phyloP scores from a whole-genome alignment of 352 stramenopile genomes.

The Globisporangium takayamanum region DNA sequence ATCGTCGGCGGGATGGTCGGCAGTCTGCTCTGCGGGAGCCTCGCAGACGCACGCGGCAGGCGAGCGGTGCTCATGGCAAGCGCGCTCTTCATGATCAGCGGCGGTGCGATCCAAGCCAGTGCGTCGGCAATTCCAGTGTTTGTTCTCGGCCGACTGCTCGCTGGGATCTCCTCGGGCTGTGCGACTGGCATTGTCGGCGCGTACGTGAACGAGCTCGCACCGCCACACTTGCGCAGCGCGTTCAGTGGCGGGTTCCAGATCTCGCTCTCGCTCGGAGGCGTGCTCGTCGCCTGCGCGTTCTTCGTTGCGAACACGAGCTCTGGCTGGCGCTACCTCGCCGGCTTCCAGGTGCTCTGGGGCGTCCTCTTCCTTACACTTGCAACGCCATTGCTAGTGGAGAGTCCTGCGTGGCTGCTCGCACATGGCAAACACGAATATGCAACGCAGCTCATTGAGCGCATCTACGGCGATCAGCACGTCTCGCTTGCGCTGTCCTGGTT shows the following conservation, averaged over 20 bases:
- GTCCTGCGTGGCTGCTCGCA: conserved; percentile 30
- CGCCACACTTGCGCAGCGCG: conserved; percentile 25
- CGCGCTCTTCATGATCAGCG: conserved; percentile 27
- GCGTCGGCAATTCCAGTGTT: conserved; percentile 25
- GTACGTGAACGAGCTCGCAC: conserved; percentile 48
- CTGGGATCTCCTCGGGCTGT: conserved; percentile 29
- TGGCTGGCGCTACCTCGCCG: conserved; percentile 18
- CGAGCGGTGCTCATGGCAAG: conserved; percentile 7
- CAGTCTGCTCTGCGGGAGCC: conserved; percentile 19
- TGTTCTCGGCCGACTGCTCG: conserved; percentile 30
- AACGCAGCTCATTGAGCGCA: conserved; percentile 18
- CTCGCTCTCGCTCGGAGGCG: conserved; percentile 36
- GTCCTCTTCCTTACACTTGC: conserved; percentile 19
- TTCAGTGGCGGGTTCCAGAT: conserved; percentile 37
- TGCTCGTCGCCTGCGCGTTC: conserved; percentile 40
- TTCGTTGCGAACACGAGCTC: conserved; percentile 44
- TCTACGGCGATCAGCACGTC: conserved; percentile 28
- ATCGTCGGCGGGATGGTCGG: conserved; percentile 39
- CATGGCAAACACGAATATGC: conserved; percentile 25
- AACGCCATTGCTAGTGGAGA: conserved; percentile 30
- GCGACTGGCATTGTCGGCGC: conserved; percentile 21
- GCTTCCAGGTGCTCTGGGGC: conserved; percentile 27
- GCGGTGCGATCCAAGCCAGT: conserved; percentile 21
- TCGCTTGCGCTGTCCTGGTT: conserved; percentile 22
- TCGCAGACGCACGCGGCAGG: conserved; percentile 27